phyloP scores from a whole-genome alignment of 768 basidiomycete genomes.

The Paxillus ammoniavirescens region DNA sequence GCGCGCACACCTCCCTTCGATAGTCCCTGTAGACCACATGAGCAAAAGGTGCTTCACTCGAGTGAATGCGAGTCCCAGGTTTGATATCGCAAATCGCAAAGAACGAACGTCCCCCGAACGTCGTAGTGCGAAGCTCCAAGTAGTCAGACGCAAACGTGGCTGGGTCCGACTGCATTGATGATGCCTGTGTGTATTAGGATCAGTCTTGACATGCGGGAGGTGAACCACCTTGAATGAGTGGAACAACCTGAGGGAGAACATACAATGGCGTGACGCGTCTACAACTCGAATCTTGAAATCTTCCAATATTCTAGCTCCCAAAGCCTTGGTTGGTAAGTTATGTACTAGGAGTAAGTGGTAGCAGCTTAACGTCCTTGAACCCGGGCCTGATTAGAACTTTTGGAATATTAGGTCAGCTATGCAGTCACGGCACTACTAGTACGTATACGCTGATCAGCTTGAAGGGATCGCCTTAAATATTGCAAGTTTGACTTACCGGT shows the following conservation, averaged over 20 bases:
- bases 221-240: neutral
- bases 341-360: too few relatives aligned
- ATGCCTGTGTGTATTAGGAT: neutral
- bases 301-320: too few relatives aligned
- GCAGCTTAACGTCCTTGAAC: too few relatives aligned
- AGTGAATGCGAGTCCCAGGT: conserved; percentile 43
- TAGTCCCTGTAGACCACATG: conserved; percentile 61
- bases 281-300: too few relatives aligned
- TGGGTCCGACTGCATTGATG: neutral
- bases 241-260: neutral
- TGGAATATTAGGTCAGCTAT: too few relatives aligned
- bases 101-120: conserved; percentile 52
- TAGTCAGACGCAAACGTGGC: neutral
- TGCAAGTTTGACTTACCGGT: too few relatives aligned
- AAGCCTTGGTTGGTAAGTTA: too few relatives aligned
- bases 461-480: too few relatives aligned
- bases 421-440: too few relatives aligned
- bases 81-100: conserved; percentile 45
- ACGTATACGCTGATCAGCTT: too few relatives aligned
- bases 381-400: too few relatives aligned
- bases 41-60: conserved; percentile 49
- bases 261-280: too few relatives aligned
- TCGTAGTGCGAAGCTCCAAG: conserved; percentile 34
- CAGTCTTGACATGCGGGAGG: neutral
- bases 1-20: conserved; percentile 63